These are phyloP conservation scores for Neolentinus lepideus DNA, from an alignment of 1,284 basidiomycete genomes.

Conservation along the genomic window DNA sequence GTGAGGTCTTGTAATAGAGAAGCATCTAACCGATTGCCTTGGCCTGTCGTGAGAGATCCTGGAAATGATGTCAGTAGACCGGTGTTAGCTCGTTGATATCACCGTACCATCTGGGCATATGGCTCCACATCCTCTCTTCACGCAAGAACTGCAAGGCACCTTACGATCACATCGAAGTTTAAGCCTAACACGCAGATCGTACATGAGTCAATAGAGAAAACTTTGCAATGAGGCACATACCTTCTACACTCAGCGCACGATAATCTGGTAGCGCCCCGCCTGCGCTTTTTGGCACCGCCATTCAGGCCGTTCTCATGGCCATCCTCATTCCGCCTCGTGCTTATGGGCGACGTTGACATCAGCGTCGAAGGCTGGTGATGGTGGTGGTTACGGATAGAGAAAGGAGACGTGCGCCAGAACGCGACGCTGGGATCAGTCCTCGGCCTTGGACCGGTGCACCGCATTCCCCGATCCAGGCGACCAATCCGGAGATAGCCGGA, in stretches of 20 bases:
- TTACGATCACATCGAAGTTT: slow-evolving; percentile 72
- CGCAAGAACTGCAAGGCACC: slow-evolving; percentile 58
- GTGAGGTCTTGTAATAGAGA: neutral
- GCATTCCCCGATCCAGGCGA: neutral
- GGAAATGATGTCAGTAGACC: slow-evolving; percentile 2
- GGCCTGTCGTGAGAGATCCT: slow-evolving; percentile 73
- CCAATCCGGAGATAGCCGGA: neutral
- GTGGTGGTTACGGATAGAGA: neutral
- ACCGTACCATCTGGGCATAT: slow-evolving; percentile 53
- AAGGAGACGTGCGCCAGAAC: neutral
- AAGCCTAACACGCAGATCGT: slow-evolving; percentile 31
- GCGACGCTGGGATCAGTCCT: no score
- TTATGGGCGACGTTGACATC: neutral
- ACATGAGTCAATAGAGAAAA: neutral
- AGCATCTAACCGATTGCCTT: slow-evolving; percentile 61
- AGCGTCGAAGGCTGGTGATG: neutral
- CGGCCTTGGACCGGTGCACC: neutral
- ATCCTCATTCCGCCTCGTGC: neutral
- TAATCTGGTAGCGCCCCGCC: slow-evolving; percentile 68
- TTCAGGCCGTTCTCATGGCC: neutral
- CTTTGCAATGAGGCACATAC: slow-evolving; percentile 21
- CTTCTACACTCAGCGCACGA: slow-evolving; percentile 74
- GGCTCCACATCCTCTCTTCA: slow-evolving; percentile 65
- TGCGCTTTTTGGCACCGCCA: slow-evolving; percentile 50
- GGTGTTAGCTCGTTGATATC: neutral